Base-by-base conservation (phyloP, 192 early-diverging fungal species). In the Coemansia sp. region DNA sequence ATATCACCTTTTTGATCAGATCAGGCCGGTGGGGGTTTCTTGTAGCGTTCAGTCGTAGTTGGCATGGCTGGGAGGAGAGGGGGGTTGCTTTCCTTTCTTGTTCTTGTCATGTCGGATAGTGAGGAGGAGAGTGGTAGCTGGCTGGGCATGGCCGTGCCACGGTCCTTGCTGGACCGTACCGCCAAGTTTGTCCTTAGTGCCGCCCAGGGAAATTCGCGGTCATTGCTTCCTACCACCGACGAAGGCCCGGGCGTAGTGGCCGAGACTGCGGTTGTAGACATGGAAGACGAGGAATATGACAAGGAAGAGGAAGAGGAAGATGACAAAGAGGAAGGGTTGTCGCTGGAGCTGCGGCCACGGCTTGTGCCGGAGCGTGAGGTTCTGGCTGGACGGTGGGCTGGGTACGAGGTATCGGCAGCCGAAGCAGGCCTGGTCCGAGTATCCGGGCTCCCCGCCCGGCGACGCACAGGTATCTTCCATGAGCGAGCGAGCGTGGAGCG, bases 181-280 rank as follows among this genome's bases (percentile, higher is more conserved):
- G 60, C 67, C 12, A 64, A 64, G 47, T 64, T 71, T 30, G 60
- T 71, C 11, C 53, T 71, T 13, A 71, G 55, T 47, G 67, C 67
- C 37, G 56, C 67, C 14, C 67, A 71, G 19, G 67, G 67, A 18
- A 67, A 67, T 33, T 64, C 56, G 3, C 52, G 67, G 16, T 60
- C 67, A 27, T 52, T 71, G 23, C 54, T 71, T 26, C 67, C 67
- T 6, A 71, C 67, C 10, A 56, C 38, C 3, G 66, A 69, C 30
- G 29, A 41, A 25, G 7, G 21, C 19, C 20, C 11, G 41, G 51
- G 25, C 4, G 22, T 25, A 0, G 1, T 14, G 7, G 37, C 23
- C 3, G 37, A 45, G 20, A 60, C 56, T 0, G 52, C 56, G 33
- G 44, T 56, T 11, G 29, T 43, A 8, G 50, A 58, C 32, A 34